phyloP scores from a whole-genome alignment of 176 grass and related monocot genomes.

The Canna indica region DNA sequence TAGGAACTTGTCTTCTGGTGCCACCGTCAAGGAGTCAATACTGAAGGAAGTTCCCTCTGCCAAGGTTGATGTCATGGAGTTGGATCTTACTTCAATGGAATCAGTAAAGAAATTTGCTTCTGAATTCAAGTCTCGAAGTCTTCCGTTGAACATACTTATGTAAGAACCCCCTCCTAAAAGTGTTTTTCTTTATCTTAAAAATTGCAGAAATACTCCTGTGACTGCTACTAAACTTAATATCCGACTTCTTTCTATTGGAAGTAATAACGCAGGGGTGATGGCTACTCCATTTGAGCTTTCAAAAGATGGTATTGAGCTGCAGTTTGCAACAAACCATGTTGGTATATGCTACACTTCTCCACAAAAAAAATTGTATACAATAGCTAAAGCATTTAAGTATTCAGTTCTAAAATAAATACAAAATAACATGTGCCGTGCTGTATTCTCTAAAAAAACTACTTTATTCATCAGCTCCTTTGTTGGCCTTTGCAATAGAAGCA shows the following conservation, averaged over 20 bases:
- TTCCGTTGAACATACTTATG: slow-evolving; percentile 87
- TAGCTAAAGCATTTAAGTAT: not conserved
- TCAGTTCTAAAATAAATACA: not conserved
- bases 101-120: slow-evolving; percentile 68
- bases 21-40: slow-evolving; percentile 33
- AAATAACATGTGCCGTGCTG: not conserved
- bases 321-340: slow-evolving; percentile 93
- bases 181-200: not conserved
- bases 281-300: slow-evolving; percentile 75
- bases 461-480: not conserved
- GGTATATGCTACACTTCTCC: slow-evolving; percentile 33
- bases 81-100: slow-evolving; percentile 66
- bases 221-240: slow-evolving; percentile 3
- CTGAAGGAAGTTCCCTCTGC: slow-evolving; percentile 40
- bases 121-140: slow-evolving; percentile 33
- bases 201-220: not conserved
- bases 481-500: not conserved
- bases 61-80: slow-evolving; percentile 53
- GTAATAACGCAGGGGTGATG: slow-evolving; percentile 93
- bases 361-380: not conserved
- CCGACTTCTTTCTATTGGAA: slow-evolving; percentile 18
- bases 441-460: not conserved
- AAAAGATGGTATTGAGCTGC: slow-evolving; percentile 85
- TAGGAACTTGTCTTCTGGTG: slow-evolving; percentile 36
- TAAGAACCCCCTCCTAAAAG: slow-evolving; percentile 23